Percentiles rank a stretch among this genome's conserved stretches.
These are phyloP conservation scores for Macrophomina tecta DNA, from an alignment of 2,329 filamentous ascomycete genomes.

Conservation along the genomic window DNA sequence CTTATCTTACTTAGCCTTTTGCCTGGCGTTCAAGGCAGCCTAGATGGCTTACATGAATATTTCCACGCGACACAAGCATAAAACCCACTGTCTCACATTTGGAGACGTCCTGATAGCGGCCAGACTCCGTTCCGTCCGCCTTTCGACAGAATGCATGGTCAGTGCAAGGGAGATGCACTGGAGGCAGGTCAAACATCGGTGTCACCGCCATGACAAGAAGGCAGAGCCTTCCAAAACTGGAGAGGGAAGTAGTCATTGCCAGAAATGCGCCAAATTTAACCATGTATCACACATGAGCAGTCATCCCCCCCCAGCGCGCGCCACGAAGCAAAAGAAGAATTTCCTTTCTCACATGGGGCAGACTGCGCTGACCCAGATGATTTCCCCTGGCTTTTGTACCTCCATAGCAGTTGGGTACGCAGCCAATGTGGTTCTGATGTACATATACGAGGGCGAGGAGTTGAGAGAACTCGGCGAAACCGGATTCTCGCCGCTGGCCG, in stretches of 20 bases:
- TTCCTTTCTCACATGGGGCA: constrained; percentile 38
- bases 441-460: not conserved
- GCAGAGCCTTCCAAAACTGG: constrained; percentile 11
- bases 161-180: constrained; percentile 36
- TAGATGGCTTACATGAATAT: constrained; percentile 40
- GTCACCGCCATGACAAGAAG: constrained; percentile 39
- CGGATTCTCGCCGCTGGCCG: not conserved
- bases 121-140: constrained; percentile 35
- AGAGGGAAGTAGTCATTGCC: constrained; percentile 42
- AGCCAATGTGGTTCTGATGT: not conserved
- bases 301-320: constrained; percentile 36
- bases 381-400: not conserved
- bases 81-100: constrained; percentile 39
- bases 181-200: constrained; percentile 34
- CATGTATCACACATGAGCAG: constrained; percentile 32
- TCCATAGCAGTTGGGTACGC: not conserved
- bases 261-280: constrained; percentile 40
- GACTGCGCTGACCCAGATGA: constrained; percentile 38
- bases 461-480: not conserved
- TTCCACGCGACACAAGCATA: constrained; percentile 34
- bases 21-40: constrained; percentile 36
- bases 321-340: constrained; percentile 40
- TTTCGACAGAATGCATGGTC: constrained; percentile 40
- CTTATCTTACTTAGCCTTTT: constrained; percentile 36
- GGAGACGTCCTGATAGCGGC: constrained; percentile 40